Evolutionary conservation across 441 rosid species (phyloP).

Genomic region (Brassica hybrid): DNA sequence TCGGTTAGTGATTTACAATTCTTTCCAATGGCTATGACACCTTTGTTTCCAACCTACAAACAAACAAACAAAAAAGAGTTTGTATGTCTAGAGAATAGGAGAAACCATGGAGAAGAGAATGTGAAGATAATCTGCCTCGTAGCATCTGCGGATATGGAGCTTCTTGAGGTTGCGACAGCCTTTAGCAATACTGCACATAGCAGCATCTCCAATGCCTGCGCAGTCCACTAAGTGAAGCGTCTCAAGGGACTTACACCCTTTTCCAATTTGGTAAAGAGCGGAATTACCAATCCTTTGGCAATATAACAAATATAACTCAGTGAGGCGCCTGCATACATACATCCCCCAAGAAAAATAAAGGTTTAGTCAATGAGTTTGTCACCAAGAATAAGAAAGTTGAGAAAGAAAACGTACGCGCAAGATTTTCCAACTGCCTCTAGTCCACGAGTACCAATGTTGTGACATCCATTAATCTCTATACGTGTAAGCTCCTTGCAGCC

Average conservation of each 20-base stretch:
- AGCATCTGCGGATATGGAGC: slow-evolving; percentile 91
- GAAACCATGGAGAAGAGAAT: slow-evolving; percentile 25
- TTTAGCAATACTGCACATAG: slow-evolving; percentile 74
- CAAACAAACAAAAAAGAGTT: not conserved
- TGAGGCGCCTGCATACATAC: slow-evolving; percentile 61
- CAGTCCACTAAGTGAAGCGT: slow-evolving; percentile 91
- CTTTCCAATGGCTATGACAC: slow-evolving; percentile 78
- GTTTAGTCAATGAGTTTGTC: slow-evolving; percentile 11
- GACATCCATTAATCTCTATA: slow-evolving; percentile 94
- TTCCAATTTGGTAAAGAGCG: slow-evolving; percentile 80
- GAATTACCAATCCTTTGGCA: slow-evolving; percentile 79
- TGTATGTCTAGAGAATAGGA: not conserved
- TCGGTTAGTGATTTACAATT: slow-evolving; percentile 75
- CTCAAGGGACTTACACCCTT: slow-evolving; percentile 76
- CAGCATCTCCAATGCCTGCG: slow-evolving; percentile 78
- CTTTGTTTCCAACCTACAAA: slow-evolving; percentile 78
- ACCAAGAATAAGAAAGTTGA: slow-evolving; percentile 12
- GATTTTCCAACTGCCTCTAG: slow-evolving; percentile 77
- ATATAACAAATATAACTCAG: slow-evolving; percentile 78
- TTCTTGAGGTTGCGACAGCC: slow-evolving; percentile 86
- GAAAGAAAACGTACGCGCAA: slow-evolving; percentile 63
- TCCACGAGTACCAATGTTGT: slow-evolving; percentile 82
- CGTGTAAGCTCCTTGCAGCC: slow-evolving; percentile 81
- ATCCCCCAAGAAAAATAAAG: slow-evolving; percentile 6
- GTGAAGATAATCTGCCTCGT: slow-evolving; percentile 58